A percentile compares a stretch with the other conserved stretches of the same genome.
Conservation (phyloP, 768 basidiomycete genomes). For the Mycena amicta region DNA sequence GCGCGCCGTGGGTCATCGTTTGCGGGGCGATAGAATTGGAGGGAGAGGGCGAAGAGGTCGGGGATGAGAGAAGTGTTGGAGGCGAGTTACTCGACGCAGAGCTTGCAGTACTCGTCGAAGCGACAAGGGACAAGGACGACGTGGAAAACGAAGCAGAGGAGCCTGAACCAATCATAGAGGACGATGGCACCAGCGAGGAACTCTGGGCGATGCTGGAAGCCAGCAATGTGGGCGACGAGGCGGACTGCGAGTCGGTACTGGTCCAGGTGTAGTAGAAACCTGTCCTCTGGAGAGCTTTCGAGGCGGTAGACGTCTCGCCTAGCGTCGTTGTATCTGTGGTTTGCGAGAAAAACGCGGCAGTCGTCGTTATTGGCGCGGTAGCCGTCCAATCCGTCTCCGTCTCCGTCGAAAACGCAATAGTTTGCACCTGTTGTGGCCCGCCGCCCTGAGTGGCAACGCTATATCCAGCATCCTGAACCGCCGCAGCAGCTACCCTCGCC, state of each 20-base stretch:
- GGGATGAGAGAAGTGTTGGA: background rate
- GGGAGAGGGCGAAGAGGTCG: background rate
- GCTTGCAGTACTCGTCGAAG: background rate
- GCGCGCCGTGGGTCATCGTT: slow-evolving; percentile 31
- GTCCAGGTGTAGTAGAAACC: background rate
- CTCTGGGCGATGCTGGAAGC: background rate
- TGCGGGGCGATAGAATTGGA: background rate
- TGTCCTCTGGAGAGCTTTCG: background rate
- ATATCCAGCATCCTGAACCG: background rate
- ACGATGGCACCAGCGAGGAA: background rate
- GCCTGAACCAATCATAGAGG: background rate
- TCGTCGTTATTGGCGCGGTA: background rate
- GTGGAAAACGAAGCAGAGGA: background rate
- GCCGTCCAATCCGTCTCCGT: background rate
- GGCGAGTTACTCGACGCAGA: background rate
- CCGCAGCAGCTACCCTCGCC: slow-evolving; percentile 9
- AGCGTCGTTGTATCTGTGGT: background rate
- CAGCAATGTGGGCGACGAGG: background rate
- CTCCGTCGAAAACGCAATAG: background rate
- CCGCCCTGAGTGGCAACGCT: slow-evolving; percentile 7
- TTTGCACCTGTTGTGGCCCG: slow-evolving; percentile 10
- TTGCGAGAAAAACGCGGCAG: background rate
- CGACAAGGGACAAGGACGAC: background rate
- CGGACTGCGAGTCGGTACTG: background rate
- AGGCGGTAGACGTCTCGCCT: background rate